Evolutionary conservation across 768 basidiomycete species (phyloP).

Genomic region (Mycena haematopus): DNA sequence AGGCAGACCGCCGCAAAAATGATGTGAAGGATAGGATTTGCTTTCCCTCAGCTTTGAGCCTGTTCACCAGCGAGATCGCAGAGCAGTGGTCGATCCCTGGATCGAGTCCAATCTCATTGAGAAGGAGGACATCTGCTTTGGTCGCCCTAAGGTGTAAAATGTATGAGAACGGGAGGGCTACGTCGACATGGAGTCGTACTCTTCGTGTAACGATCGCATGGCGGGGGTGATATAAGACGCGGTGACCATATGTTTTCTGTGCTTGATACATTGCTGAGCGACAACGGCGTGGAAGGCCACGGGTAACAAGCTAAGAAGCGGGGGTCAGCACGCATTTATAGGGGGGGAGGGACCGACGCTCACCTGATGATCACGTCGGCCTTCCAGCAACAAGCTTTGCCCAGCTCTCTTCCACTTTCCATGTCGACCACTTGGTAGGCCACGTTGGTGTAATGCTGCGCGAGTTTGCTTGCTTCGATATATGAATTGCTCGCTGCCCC

Average conservation of each 20-base stretch:
- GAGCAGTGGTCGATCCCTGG: constrained; percentile 92
- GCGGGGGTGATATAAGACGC: constrained; percentile 87
- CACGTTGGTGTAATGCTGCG: constrained; percentile 55
- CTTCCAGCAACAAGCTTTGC: constrained; percentile 57
- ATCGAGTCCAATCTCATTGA: constrained; percentile 92
- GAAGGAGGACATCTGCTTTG: constrained; percentile 67
- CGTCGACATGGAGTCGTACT: constrained; percentile 46
- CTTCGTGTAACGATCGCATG: constrained; percentile 70
- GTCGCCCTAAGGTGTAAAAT: constrained; percentile 54
- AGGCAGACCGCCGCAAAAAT: constrained; percentile 93
- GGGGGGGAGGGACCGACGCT: neutral
- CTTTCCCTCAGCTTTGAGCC: constrained; percentile 57
- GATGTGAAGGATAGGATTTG: constrained; percentile 77
- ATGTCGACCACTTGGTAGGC: constrained; percentile 67
- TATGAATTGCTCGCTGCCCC: constrained; percentile 74
- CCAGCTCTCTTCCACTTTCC: constrained; percentile 50
- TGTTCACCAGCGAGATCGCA: constrained; percentile 71
- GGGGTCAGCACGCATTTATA: neutral
- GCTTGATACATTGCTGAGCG: constrained; percentile 74
- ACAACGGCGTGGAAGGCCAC: constrained; percentile 73
- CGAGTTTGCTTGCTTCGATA: constrained; percentile 59
- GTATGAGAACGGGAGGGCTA: neutral
- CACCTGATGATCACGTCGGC: constrained; percentile 89
- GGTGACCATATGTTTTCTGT: constrained; percentile 81
- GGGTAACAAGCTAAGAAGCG: constrained; percentile 72